Base-by-base conservation (phyloP, 495 filamentous ascomycete species). In the Umbilicaria muhlenbergii region DNA sequence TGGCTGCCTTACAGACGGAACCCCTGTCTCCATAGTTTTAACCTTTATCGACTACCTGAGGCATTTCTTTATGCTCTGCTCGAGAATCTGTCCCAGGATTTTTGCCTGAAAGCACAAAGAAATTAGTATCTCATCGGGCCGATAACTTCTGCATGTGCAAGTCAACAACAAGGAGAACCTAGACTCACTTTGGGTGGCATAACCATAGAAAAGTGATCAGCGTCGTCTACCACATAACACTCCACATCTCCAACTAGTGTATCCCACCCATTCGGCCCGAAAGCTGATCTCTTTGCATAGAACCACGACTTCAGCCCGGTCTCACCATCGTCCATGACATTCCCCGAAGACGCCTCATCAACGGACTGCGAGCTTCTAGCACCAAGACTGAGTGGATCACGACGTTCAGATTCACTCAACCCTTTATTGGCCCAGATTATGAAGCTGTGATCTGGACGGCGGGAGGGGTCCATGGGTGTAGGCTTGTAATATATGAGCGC, bases 211-310 rank as follows among this genome's bases (percentile, higher is more conserved):
- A 80, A 80, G 54, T 82, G 78, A 51, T 81, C 78, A 1, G 68
- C 67, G 68, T 77, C 77, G 51, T 76, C 72, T 15, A 62, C 56
- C 54, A 69, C 75, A 18, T 57, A 51, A 60, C 78, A 73, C 53
- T 77, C 75, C 34, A 69, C 58, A 10, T 63, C 44, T 21, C 80
- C 79, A 16, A 85, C 63, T 19, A 83, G 73, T 43, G 81, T 75
- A 46, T 82, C 81, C 85, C 85, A 92, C 36, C 76, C 71, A 60
- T 86, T 84, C 33, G 79, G 74, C 12, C 78, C 77, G 44, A 92
- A 82, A 54, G 83, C 75, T 0, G 76, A 74, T 28, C 81, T 62
- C 62, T 80, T 75, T 50, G 78, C 69, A 2, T 32, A 46, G 16
- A 50, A 50, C 43, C 48, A 50, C 19, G 36, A 37, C 14, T 40